Base-by-base conservation (phyloP, 1,284 basidiomycete species). In the Ceratobasidium sp. region DNA sequence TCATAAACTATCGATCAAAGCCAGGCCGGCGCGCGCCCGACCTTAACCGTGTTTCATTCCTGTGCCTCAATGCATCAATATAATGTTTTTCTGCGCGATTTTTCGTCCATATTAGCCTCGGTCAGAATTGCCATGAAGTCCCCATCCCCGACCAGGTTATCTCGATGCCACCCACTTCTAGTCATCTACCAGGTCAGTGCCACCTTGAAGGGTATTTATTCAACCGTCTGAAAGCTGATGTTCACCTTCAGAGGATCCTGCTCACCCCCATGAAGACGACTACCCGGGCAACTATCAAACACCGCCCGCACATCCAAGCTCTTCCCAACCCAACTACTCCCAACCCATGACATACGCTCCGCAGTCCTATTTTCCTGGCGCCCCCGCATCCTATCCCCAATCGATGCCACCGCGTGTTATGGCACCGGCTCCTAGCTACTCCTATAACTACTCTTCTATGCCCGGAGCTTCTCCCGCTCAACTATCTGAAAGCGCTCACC, bases 1-100 rank as follows among this genome's bases (percentile, higher is more conserved):
- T 74, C 47, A 74, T 73, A 58, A 54, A 39, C 33, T 58, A 74
- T 64, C 71, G 71, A 74, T 74, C 71, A 74, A 74, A 64, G 60
- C 17, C 71, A 74, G 56, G 56, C 68, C 28, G 28, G 35, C 60
- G 51, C 64, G 71, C 71, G 45, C 71, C 54, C 28, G 45, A 35
- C 49, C 63, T 65, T 31, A 23, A 63, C 71, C 60, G 71, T 74
- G 71, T 74, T 74, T 74, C 71, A 74, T 61, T 64, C 69, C 20
- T 60, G 71, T 53, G 58, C 60, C 60, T 47, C 60, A 39, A 51
- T 73, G 56, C 54, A 47, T 23, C 26, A 23, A 39, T 39, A 61
- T 49, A 39, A 33, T 54, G n/a, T 28, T 51, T 73, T 54, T 60
- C 33, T 6, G n/a, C 26, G 23, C 71, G 20, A 74, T 63, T 74